phyloP scores from a whole-genome alignment of 768 basidiomycete species.

The Panaeolus papilionaceus region DNA sequence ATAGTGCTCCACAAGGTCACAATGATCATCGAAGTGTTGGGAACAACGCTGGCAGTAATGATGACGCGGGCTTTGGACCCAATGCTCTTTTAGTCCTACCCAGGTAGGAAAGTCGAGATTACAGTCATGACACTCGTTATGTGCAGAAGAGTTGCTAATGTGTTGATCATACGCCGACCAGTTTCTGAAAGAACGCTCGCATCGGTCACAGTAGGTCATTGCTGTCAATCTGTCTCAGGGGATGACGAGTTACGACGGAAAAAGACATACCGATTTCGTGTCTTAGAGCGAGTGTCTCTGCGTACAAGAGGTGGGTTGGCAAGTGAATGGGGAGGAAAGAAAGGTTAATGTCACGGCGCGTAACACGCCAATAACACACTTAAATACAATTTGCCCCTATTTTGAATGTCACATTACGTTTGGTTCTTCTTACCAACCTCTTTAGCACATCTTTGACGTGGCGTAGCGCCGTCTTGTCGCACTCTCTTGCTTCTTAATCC shows the following conservation, averaged over 20 bases:
- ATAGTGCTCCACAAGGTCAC: conserved; percentile 49
- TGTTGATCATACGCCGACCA: conserved; percentile 43
- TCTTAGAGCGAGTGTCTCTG: background rate
- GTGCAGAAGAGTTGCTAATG: conserved; percentile 38
- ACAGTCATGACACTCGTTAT: conserved; percentile 55
- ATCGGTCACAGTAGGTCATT: conserved; percentile 34
- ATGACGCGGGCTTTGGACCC: conserved; percentile 53
- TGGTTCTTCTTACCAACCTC: background rate
- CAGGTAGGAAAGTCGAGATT: conserved; percentile 49
- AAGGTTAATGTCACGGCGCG: background rate
- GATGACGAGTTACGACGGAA: too few species aligned
- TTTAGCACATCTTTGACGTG: background rate
- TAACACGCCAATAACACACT: background rate
- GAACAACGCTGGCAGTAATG: conserved; percentile 60
- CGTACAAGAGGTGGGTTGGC: background rate
- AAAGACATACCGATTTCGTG: background rate
- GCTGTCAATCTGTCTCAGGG: background rate
- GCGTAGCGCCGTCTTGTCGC: background rate
- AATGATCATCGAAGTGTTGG: conserved; percentile 41
- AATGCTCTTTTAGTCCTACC: conserved; percentile 54
- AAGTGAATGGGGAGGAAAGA: background rate
- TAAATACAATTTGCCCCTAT: background rate
- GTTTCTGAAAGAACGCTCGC: conserved; percentile 43
- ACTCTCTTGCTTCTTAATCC: background rate
- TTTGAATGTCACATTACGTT: background rate